Percentiles rank a stretch among this genome's conserved stretches.
Evolutionary conservation across 2,329 filamentous ascomycete genomes (phyloP).

Genomic region (Neofusicoccum ribis): DNA sequence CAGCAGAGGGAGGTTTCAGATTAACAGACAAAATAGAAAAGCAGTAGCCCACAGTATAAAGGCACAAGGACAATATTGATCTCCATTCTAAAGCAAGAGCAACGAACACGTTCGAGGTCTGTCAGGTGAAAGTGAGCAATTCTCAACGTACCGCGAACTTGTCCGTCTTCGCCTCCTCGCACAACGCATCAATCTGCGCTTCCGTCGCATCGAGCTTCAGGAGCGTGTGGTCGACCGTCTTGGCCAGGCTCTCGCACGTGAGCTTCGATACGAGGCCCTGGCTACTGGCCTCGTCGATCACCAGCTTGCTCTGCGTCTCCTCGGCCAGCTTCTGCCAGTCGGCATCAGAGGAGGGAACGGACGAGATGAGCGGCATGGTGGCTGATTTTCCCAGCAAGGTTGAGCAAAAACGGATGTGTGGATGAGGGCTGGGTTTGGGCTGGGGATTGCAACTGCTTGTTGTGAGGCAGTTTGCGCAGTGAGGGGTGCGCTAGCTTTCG

Average conservation of each 20-base stretch:
- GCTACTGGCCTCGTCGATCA: not conserved
- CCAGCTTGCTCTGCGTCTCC: conserved; percentile 1
- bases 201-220: conserved; percentile 50
- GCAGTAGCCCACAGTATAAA: no score
- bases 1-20: no score
- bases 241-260: conserved; percentile 27
- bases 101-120: no score
- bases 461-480: not conserved
- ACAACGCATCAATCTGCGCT: conserved; percentile 54
- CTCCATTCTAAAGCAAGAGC: no score
- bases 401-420: not conserved
- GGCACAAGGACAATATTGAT: no score
- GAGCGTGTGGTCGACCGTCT: conserved; percentile 52
- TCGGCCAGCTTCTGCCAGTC: conserved; percentile 7
- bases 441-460: not conserved
- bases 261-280: conserved; percentile 27
- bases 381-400: not conserved
- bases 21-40: no score
- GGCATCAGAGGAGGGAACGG: conserved; percentile 1
- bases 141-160: conserved; percentile 43
- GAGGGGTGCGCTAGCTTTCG: conserved; percentile 6
- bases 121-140: no score
- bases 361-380: conserved; percentile 8
- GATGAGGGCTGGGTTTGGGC: conserved; percentile 24
- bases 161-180: conserved; percentile 53